A percentile compares a stretch with the other conserved stretches of the same genome.
Evolutionary conservation across 2,329 filamentous ascomycete genomes (phyloP).

Genomic region (Metarhizium humberi): DNA sequence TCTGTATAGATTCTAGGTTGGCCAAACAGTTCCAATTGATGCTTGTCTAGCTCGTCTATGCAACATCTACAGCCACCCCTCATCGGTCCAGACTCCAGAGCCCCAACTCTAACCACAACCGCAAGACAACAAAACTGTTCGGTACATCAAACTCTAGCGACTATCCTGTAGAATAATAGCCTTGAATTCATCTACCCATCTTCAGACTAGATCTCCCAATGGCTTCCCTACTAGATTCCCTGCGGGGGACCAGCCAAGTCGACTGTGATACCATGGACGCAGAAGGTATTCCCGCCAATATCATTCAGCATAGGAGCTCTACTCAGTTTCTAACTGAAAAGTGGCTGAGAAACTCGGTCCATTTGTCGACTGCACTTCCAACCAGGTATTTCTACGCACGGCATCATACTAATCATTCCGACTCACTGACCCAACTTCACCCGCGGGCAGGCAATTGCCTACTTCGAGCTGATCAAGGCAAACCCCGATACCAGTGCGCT

Average conservation of each 20-base stretch:
- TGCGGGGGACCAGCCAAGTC: slow-evolving; percentile 19
- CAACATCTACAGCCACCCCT: not conserved
- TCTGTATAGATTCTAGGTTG: no score
- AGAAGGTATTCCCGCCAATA: slow-evolving; percentile 14
- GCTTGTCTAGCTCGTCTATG: no score
- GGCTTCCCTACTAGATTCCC: slow-evolving; percentile 16
- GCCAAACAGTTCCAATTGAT: no score
- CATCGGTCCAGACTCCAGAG: not conserved
- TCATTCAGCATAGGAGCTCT: no score
- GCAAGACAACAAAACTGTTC: not conserved
- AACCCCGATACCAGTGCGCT: slow-evolving; percentile 9
- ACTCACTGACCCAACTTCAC: not conserved
- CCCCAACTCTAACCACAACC: not conserved
- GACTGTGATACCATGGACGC: slow-evolving; percentile 28
- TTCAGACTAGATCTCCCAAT: slow-evolving; percentile 6
- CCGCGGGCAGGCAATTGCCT: slow-evolving; percentile 23
- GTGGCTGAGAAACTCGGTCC: slow-evolving; percentile 17
- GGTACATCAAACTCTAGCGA: not conserved
- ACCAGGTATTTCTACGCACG: slow-evolving; percentile 15
- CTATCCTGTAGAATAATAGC: no score
- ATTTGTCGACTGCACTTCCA: slow-evolving; percentile 28
- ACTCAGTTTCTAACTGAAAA: not conserved
- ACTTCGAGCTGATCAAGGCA: slow-evolving; percentile 19
- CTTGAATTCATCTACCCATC: no score
- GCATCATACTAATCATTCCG: not conserved